A percentile compares a stretch with the other conserved stretches of the same genome.
Conservation (phyloP, 352 stramenopile genomes). For the Pythium rishiriense region DNA sequence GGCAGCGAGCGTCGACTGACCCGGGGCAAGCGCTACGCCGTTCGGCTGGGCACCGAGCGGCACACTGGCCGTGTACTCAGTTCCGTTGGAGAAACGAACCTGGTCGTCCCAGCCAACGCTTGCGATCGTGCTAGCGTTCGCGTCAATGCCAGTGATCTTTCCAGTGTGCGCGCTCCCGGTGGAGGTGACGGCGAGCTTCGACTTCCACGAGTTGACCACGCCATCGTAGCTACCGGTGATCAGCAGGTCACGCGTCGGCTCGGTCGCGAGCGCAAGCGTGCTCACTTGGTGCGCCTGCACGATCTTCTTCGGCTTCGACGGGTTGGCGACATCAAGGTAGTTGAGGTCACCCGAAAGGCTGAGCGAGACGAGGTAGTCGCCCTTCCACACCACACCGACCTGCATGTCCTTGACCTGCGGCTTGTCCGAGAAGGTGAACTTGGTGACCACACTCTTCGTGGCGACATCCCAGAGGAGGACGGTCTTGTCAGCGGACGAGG, state of each 20-base stretch:
- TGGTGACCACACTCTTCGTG: constrained; percentile 67
- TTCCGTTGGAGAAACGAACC: constrained; percentile 66
- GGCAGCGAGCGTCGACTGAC: constrained; percentile 47
- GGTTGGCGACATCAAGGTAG: constrained; percentile 68
- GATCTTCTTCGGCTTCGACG: constrained; percentile 71
- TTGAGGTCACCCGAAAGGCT: constrained; percentile 87
- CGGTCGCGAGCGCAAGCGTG: constrained; percentile 87
- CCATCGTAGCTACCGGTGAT: constrained; percentile 95
- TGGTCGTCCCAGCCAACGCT: constrained; percentile 93
- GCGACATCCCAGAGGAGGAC: constrained; percentile 92
- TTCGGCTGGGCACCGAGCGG: constrained; percentile 70
- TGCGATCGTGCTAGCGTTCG: constrained; percentile 61
- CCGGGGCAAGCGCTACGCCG: constrained; percentile 55
- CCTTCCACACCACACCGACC: constrained; percentile 63
- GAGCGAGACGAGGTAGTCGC: constrained; percentile 82
- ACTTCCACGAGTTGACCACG: constrained; percentile 90
- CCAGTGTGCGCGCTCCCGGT: constrained; percentile 50
- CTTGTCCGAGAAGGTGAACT: constrained; percentile 75
- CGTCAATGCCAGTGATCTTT: constrained; percentile 84
- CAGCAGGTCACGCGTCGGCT: constrained; percentile 65
- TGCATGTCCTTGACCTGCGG: constrained; percentile 86
- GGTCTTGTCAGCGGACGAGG: constrained; percentile 96
- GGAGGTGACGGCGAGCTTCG: constrained; percentile 48
- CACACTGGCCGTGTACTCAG: constrained; percentile 61
- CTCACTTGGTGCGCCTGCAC: constrained; percentile 91